Evolutionary conservation across 2,329 filamentous ascomycete genomes (phyloP), one percentile per base, ranked within the genome.

Genomic region (Verticillium isaacii): DNA sequence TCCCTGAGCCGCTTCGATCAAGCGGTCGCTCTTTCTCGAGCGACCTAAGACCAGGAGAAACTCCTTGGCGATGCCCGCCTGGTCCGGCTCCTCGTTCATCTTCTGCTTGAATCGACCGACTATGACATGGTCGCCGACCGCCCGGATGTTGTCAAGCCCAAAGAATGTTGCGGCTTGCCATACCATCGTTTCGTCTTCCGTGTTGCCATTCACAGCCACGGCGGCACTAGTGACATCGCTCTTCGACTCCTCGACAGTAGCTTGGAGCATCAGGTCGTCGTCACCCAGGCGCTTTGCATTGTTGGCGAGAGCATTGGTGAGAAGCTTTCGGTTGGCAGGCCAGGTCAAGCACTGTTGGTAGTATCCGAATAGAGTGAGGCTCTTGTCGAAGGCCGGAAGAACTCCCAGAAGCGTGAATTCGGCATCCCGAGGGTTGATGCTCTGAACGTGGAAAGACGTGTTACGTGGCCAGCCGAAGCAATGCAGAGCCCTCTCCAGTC

Each of bases 201-300:
- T 41, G 29, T 54, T 15, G 4, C 19, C 32, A 6, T 34, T 37
- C 19, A 25, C 25, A n/a, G 29, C 25, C 17, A 23, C 45, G 45
- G 39, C 39, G 6, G 6, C 25, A 39, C 37, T 25, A 37, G 17
- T 23, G 25, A 36, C 17, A 50, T 54, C 45, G 45, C 6, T 50
- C 45, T 50, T 50, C 19, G 45, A 50, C 19, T 50, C 45, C 29
- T 73, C 69, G 4, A 66, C 60, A 32, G 70, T 69, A 17, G 68
- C 66, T 32, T 68, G 66, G 39, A 70, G 71, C 17, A 75, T 64
- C 6, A 60, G 37, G 7, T 56, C 52, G 19, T 60, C 50, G n/a
- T 56, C 37, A 12, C 55, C 39, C 23, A 57, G 14, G 7, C 19
- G 19, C 9, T 11, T 57, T 1, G 59, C 17, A 14, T 41, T 36